A percentile compares a stretch with the other conserved stretches of the same genome.
phyloP scores from a whole-genome alignment of 352 stramenopile genomes.

The Phytophthora foliorum region DNA sequence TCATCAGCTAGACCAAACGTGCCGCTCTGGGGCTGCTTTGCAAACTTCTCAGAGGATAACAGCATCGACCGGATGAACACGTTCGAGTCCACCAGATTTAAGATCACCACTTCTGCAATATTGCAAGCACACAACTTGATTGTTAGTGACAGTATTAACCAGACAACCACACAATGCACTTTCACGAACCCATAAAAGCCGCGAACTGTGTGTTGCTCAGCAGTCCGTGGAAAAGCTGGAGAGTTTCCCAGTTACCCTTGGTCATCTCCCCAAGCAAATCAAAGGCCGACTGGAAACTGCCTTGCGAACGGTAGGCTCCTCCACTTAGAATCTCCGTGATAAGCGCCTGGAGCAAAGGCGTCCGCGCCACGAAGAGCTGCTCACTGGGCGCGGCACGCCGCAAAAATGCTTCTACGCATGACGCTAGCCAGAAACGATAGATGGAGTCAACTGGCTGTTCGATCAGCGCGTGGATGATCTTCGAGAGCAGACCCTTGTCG shows the following conservation, averaged over 20 bases:
- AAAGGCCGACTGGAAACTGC: conserved; percentile 96
- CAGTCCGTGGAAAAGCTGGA: conserved; percentile 91
- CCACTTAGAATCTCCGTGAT: conserved; percentile 90
- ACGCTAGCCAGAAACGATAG: conserved; percentile 97
- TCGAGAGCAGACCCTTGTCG: conserved; percentile 91
- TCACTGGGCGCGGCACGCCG: conserved; percentile 85
- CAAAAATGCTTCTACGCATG: conserved; percentile 97
- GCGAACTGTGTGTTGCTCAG: conserved; percentile 92
- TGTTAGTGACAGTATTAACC: conserved; percentile 13
- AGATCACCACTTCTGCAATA: conserved; percentile 87
- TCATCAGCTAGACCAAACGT: conserved; percentile 60
- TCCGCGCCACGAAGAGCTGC: conserved; percentile 93
- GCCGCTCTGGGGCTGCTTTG: conserved; percentile 42
- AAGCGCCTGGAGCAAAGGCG: conserved; percentile 89
- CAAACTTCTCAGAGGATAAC: conserved; percentile 81
- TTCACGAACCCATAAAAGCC: conserved; percentile 87
- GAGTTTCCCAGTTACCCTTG: conserved; percentile 93
- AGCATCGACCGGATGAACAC: conserved; percentile 97
- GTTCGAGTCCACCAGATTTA: conserved; percentile 97
- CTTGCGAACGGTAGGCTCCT: conserved; percentile 85
- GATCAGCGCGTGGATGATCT: conserved; percentile 92
- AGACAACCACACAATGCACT: conserved; percentile 6
- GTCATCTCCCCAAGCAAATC: conserved; percentile 96
- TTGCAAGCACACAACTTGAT: conserved; percentile 9
- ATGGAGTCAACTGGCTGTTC: conserved; percentile 93